These are phyloP conservation scores for Xylariaceae sp. DNA, from an alignment of 2,329 filamentous ascomycete genomes.

Conservation along the genomic window DNA sequence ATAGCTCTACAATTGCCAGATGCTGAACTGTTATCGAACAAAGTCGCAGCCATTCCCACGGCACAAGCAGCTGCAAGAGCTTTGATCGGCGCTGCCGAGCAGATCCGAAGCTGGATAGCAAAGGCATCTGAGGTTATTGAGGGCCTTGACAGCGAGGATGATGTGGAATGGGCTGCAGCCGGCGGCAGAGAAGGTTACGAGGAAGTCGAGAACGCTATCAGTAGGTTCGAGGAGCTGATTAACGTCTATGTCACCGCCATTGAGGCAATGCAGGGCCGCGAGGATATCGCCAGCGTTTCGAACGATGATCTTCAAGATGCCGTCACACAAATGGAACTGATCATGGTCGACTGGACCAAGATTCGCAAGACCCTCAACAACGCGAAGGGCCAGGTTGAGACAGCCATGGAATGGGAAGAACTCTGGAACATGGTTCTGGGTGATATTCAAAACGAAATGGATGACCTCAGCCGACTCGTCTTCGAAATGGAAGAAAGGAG, in stretches of 20 bases:
- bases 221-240: slow-evolving; percentile 80
- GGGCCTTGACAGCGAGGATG: slow-evolving; percentile 89
- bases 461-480: slow-evolving; percentile 71
- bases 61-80: slow-evolving; percentile 79
- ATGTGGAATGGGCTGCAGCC: slow-evolving; percentile 92
- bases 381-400: slow-evolving; percentile 86
- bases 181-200: slow-evolving; percentile 77
- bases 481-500: slow-evolving; percentile 98
- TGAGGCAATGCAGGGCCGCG: slow-evolving; percentile 75
- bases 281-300: slow-evolving; percentile 68
- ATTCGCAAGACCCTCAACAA: slow-evolving; percentile 72
- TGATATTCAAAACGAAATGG: slow-evolving; percentile 84
- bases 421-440: slow-evolving; percentile 90
- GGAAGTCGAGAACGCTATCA: slow-evolving; percentile 68
- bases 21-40: slow-evolving; percentile 73
- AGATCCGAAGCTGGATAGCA: slow-evolving; percentile 89
- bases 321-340: slow-evolving; percentile 83
- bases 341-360: slow-evolving; percentile 76
- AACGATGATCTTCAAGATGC: slow-evolving; percentile 66
- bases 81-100: slow-evolving; percentile 79
- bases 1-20: slow-evolving; percentile 87
- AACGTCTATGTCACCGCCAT: slow-evolving; percentile 93
- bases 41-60: slow-evolving; percentile 78
- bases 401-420: slow-evolving; percentile 99
- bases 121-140: slow-evolving; percentile 86